Conservation (phyloP, 2,329 filamentous ascomycete species). For the Penicillium oxalicum region DNA sequence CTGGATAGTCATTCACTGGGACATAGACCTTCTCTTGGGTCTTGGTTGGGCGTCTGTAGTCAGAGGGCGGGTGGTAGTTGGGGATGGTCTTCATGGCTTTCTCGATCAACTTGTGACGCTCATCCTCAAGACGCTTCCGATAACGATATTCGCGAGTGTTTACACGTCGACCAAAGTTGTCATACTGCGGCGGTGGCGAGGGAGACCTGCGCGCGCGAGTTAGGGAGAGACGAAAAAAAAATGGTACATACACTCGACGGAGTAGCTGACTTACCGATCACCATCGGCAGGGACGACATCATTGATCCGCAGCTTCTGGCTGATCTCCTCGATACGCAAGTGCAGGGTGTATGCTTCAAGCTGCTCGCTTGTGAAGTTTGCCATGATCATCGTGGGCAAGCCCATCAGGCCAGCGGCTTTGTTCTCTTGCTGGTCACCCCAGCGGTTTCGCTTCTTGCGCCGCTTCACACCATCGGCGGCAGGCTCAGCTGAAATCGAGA, state of each 20-base stretch:
- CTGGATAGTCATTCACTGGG: slow-evolving; percentile 99
- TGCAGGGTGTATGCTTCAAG: slow-evolving; percentile 95
- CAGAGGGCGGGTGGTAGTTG: slow-evolving; percentile 97
- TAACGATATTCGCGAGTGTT: slow-evolving; percentile 99
- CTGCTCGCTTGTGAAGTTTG: slow-evolving; percentile 97
- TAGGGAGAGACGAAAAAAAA: slow-evolving; percentile 10
- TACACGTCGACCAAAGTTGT: slow-evolving; percentile 98
- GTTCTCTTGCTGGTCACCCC: slow-evolving; percentile 96
- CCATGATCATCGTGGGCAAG: slow-evolving; percentile 88
- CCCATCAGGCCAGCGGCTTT: slow-evolving; percentile 98
- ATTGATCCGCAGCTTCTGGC: slow-evolving; percentile 97
- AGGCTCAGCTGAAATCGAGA: slow-evolving; percentile 36
- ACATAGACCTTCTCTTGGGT: slow-evolving; percentile 99
- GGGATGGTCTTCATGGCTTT: slow-evolving; percentile 99
- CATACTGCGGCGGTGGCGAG: slow-evolving; percentile 92
- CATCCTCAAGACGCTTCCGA: slow-evolving; percentile 94
- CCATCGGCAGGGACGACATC: slow-evolving; percentile 96
- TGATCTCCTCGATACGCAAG: slow-evolving; percentile 97
- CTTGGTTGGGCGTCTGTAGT: slow-evolving; percentile 98
- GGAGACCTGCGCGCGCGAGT: slow-evolving; percentile 62
- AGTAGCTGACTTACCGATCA: slow-evolving; percentile 65
- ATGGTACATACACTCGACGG: too few species aligned
- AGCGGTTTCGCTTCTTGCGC: slow-evolving; percentile 97
- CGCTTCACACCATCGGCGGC: slow-evolving; percentile 71
- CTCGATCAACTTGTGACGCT: slow-evolving; percentile 96